phyloP scores from a whole-genome alignment of 768 basidiomycete species.

The Tubosaeta sp. region DNA sequence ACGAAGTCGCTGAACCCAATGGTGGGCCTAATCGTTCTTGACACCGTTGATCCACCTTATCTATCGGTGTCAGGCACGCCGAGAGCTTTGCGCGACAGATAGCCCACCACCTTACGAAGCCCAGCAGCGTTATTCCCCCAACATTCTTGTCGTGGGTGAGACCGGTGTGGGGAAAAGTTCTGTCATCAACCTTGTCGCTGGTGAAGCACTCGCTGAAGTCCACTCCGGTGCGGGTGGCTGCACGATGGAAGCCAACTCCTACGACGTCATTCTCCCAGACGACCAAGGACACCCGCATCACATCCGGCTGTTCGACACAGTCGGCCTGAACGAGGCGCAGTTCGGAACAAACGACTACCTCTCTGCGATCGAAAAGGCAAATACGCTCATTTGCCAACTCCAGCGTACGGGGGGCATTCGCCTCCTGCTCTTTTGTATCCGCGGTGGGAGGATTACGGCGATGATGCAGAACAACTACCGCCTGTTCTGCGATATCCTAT shows the following conservation, averaged over 20 bases:
- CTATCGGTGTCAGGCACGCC: constrained; percentile 14
- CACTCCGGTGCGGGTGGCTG: constrained; percentile 32
- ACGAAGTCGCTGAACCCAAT: not conserved
- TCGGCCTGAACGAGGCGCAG: constrained; percentile 29
- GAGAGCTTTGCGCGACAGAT: constrained; percentile 1
- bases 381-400: constrained; percentile 33
- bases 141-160: constrained; percentile 35
- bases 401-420: constrained; percentile 28
- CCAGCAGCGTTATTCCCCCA: constrained; percentile 28
- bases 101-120: constrained; percentile 16
- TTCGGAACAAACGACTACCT: constrained; percentile 23
- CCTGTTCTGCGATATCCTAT: constrained; percentile 29
- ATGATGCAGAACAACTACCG: constrained; percentile 30
- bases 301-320: constrained; percentile 32
- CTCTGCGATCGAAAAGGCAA: constrained; percentile 29
- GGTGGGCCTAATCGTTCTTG: constrained; percentile 7
- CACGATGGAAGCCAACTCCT: constrained; percentile 30
- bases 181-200: constrained; percentile 37
- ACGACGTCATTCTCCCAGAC: constrained; percentile 23
- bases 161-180: constrained; percentile 38
- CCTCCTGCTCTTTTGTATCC: constrained; percentile 33
- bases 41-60: not conserved
- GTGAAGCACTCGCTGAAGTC: constrained; percentile 20
- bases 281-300: constrained; percentile 13
- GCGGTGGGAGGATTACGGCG: constrained; percentile 29